Base-by-base conservation (phyloP, 306 rosid species). In the Citrullus amarus region DNA sequence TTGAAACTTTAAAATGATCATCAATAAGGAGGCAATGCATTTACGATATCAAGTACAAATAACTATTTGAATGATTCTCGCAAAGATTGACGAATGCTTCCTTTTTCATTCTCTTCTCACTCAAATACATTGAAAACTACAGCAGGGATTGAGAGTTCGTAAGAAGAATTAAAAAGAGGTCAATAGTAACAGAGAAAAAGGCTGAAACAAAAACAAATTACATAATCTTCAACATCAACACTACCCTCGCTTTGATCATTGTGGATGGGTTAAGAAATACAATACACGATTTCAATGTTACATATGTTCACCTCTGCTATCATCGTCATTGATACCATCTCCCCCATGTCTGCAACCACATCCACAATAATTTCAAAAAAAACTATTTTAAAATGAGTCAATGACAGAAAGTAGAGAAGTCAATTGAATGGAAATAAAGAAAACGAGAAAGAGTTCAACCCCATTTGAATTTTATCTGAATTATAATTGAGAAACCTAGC, bases 271-370 rank as follows among this genome's bases (percentile, higher is more conserved):
- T 73, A 73, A 53, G 62, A 84, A 87, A 38, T 83, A 85, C 81
- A 85, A 84, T 91, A 88, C 91, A 86, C 56, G 86, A 58, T 17
- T 50, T 63, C 61, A 20, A 51, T 81, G 86, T 88, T 87, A 93
- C 85, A 77, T 88, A 65, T 89, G 96, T 81, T 93, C 97, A 66
- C 87, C 81, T 87, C 97, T 86, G 89, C 89, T 83, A 82, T 91
- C 97, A 39, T 91, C 92, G 76, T 93, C 96, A 6, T 80, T 65
- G 75, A 66, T 83, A 20, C 91, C 92, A 75, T 93, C 97, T 43
- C 96, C 97, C 28, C 93, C 93, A 41, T 93, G 98, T 85, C 98
- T 93, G 93, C 84, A 74, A 72, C 8, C 60, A 50, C 28, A 16
- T 18, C 63, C 70, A 48, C 34, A 22, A 79, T 11, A 51, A 51